Conservation (phyloP, 1,284 basidiomycete species). For the Papiliotrema laurentii region DNA sequence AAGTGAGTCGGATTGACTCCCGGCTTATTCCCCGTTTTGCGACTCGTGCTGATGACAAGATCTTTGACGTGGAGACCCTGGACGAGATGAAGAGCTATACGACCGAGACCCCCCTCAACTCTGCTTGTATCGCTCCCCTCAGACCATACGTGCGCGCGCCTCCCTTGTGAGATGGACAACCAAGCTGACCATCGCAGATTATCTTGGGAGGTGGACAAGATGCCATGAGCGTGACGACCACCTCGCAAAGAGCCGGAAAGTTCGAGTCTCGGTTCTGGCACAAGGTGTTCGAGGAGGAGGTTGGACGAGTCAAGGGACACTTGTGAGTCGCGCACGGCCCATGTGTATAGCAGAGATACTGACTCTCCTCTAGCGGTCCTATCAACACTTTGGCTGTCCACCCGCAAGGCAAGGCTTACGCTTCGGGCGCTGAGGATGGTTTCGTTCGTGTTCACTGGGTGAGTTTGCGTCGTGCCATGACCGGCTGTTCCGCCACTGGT, state of each 20-base stretch:
- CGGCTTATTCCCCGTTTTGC: too few relatives aligned
- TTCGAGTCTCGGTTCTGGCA: constrained; percentile 99
- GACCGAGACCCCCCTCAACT: constrained; percentile 95
- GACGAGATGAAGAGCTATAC: constrained; percentile 87
- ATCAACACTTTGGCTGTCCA: constrained; percentile 98
- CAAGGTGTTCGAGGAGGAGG: constrained; percentile 96
- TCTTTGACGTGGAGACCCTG: constrained; percentile 85
- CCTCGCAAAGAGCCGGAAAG: constrained; percentile 86
- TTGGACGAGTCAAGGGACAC: constrained; percentile 92
- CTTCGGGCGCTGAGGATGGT: constrained; percentile 94
- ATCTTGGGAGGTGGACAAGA: constrained; percentile 95
- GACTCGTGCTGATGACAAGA: too few relatives aligned
- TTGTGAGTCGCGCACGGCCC: constrained; percentile 36
- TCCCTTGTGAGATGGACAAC: constrained; percentile 7
- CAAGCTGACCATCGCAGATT: constrained; percentile 53
- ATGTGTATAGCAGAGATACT: neutral
- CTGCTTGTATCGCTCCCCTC: constrained; percentile 77
- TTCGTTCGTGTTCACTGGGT: constrained; percentile 78
- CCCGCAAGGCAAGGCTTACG: constrained; percentile 81
- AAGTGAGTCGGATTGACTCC: constrained; percentile 63
- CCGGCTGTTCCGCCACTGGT: too few relatives aligned
- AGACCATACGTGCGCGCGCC: constrained; percentile 69
- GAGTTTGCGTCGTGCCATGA: constrained; percentile 14
- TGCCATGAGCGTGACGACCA: constrained; percentile 96
- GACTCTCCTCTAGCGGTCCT: constrained; percentile 66